A percentile compares a stretch with the other conserved stretches of the same genome.
Evolutionary conservation across 768 basidiomycete genomes (phyloP).

Genomic region (Rhodotorula sphaerocarpa): DNA sequence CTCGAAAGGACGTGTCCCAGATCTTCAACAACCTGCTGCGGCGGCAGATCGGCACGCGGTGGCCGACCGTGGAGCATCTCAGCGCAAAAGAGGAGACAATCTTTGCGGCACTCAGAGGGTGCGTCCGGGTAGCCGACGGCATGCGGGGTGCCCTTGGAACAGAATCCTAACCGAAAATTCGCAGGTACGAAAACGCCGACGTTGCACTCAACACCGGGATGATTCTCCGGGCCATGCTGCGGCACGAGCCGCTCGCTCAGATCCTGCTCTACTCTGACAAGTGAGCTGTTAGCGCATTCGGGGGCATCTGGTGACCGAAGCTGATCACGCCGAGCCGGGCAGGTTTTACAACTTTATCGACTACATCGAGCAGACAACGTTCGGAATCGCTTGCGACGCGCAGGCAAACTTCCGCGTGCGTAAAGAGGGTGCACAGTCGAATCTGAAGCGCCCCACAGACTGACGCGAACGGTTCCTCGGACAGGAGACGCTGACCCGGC

Average conservation of each 20-base stretch:
- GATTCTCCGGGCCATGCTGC: conserved; percentile 93
- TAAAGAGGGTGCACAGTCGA: neutral
- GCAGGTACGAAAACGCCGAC: conserved; percentile 85
- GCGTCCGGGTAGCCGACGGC: conserved; percentile 13
- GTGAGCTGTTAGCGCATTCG: conserved; percentile 51
- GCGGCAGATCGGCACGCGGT: conserved; percentile 84
- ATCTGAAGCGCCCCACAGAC: neutral
- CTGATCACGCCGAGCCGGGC: conserved; percentile 13
- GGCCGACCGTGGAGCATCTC: conserved; percentile 95
- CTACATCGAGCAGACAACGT: conserved; percentile 94
- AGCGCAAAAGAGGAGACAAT: conserved; percentile 60
- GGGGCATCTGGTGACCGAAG: conserved; percentile 17
- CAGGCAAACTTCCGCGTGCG: conserved; percentile 80
- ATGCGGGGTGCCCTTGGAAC: neutral
- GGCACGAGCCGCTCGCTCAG: conserved; percentile 83
- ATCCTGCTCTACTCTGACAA: conserved; percentile 85
- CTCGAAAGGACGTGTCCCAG: conserved; percentile 48
- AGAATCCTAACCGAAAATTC: neutral
- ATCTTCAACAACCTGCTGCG: conserved; percentile 49
- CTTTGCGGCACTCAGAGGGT: conserved; percentile 73
- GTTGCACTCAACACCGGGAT: conserved; percentile 95
- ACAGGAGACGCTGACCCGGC: conserved; percentile 84
- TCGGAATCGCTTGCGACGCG: conserved; percentile 95
- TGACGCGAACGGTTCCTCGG: too few species aligned
- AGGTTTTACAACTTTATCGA: conserved; percentile 95